phyloP scores from a whole-genome alignment of 768 basidiomycete genomes.

The Leccinum ochraceum region DNA sequence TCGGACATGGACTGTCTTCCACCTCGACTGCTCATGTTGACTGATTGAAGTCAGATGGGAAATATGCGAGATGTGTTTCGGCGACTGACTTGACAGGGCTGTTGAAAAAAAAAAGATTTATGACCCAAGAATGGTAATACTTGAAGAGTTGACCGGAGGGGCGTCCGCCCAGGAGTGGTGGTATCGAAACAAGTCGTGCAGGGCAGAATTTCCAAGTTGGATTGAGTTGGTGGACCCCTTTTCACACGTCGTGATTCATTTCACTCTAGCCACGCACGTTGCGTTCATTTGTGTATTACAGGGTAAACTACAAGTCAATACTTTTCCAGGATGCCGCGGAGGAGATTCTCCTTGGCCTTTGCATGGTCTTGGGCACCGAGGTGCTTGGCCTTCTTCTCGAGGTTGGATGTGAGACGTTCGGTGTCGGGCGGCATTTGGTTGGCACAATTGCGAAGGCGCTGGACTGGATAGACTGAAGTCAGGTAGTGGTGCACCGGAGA shows the following conservation, averaged over 20 bases:
- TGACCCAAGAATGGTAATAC: not conserved
- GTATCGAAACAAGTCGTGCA: slow-evolving; percentile 11
- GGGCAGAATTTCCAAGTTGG: slow-evolving; percentile 4
- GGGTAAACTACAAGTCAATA: slow-evolving; percentile 24
- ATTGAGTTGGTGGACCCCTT: not conserved
- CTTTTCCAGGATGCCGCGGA: slow-evolving; percentile 36
- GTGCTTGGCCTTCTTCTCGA: slow-evolving; percentile 56
- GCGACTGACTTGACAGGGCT: slow-evolving; percentile 9
- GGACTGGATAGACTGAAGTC: slow-evolving; percentile 37
- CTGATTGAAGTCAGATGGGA: slow-evolving; percentile 4
- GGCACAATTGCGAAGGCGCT: slow-evolving; percentile 42
- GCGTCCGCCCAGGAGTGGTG: slow-evolving; percentile 6
- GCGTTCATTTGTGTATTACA: not conserved
- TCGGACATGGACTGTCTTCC: slow-evolving; percentile 76
- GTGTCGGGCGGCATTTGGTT: slow-evolving; percentile 50
- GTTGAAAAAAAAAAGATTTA: not conserved
- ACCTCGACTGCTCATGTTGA: slow-evolving; percentile 60
- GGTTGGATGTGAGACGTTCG: slow-evolving; percentile 49
- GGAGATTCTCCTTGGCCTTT: slow-evolving; percentile 36
- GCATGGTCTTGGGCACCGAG: slow-evolving; percentile 34
- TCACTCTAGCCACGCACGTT: not conserved
- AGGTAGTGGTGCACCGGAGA: slow-evolving; percentile 5
- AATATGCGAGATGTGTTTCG: slow-evolving; percentile 4
- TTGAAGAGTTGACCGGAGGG: slow-evolving; percentile 6
- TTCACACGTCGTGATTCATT: slow-evolving; percentile 27